phyloP scores from a whole-genome alignment of 257 asterid species.

The Cynanchum wilfordii region DNA sequence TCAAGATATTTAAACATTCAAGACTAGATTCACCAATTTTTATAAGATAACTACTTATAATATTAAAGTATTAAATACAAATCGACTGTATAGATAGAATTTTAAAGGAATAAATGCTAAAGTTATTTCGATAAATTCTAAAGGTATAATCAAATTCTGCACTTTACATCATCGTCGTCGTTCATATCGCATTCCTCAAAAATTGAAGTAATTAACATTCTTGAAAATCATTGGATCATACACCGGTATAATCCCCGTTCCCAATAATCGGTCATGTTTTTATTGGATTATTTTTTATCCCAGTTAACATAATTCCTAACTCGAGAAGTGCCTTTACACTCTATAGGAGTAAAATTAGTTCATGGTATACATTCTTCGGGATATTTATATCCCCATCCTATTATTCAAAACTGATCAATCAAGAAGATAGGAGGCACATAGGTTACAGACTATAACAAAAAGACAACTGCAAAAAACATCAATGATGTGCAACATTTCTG shows the following conservation, averaged over 20 bases:
- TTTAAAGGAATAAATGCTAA: too few relatives aligned
- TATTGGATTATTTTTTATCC: neutral
- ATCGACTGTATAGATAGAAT: too few relatives aligned
- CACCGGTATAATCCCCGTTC: neutral
- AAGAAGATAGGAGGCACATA: conserved; percentile 15
- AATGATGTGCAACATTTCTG: neutral
- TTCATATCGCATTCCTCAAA: too few relatives aligned
- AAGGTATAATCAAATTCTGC: too few relatives aligned
- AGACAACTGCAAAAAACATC: conserved; percentile 5
- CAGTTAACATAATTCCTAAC: neutral
- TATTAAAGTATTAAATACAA: too few relatives aligned
- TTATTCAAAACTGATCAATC: conserved; percentile 11
- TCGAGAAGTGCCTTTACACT: conserved; percentile 19
- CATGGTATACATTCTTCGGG: neutral
- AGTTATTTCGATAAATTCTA: too few relatives aligned
- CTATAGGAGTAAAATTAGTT: conserved; percentile 27
- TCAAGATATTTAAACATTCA: too few relatives aligned
- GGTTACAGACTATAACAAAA: conserved; percentile 13
- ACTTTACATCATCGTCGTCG: too few relatives aligned
- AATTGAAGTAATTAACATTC: too few relatives aligned
- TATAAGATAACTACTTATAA: too few relatives aligned
- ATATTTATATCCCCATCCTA: neutral
- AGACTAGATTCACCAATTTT: too few relatives aligned
- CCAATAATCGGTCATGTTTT: neutral
- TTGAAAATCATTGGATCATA: neutral